phyloP scores from a whole-genome alignment of 2,329 filamentous ascomycete species.

The Botrytis aclada region DNA sequence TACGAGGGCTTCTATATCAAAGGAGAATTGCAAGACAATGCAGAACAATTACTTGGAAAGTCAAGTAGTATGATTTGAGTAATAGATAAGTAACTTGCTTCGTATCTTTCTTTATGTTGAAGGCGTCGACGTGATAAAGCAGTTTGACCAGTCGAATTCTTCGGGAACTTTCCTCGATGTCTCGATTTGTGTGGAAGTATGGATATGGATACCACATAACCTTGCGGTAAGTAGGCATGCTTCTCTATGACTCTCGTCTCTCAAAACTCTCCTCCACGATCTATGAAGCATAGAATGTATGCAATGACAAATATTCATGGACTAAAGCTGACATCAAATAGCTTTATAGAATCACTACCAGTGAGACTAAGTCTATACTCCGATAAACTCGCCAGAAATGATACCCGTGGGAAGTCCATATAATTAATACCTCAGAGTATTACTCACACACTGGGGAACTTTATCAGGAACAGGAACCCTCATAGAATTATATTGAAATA shows the following conservation, averaged over 20 bases:
- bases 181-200: background rate
- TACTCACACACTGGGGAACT: background rate
- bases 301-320: background rate
- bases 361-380: background rate
- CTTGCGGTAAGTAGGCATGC: background rate
- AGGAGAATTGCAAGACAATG: background rate
- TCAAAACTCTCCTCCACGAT: background rate
- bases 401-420: background rate
- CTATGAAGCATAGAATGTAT: background rate
- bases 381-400: background rate
- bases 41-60: background rate
- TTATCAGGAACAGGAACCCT: background rate
- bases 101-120: background rate
- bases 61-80: background rate
- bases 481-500: background rate
- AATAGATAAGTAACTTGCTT: background rate
- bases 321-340: background rate
- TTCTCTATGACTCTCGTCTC: background rate
- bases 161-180: background rate
- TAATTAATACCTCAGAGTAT: background rate
- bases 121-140: background rate
- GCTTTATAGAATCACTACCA: background rate
- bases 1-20: background rate
- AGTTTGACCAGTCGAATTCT: background rate
- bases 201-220: background rate